phyloP scores from a whole-genome alignment of 371 early-diverging fungal genomes.

The Apophysomyces sp. region DNA sequence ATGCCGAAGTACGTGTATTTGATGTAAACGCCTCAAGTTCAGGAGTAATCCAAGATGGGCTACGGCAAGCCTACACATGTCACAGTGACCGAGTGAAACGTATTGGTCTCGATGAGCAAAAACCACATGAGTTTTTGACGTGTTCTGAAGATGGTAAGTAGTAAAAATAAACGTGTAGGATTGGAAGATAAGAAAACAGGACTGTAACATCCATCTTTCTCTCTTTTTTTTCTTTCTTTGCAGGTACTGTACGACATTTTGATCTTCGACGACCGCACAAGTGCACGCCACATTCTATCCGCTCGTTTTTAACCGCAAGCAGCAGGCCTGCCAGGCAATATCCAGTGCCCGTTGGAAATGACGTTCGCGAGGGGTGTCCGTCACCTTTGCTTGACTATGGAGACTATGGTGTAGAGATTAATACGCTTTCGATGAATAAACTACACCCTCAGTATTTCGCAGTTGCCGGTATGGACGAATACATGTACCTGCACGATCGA shows the following conservation, averaged over 20 bases:
- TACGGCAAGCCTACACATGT: conserved; percentile 47
- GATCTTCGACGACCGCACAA: conserved; percentile 55
- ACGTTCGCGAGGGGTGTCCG: conserved; percentile 29
- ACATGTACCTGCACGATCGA: conserved; percentile 63
- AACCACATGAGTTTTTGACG: conserved; percentile 54
- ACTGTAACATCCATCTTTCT: no score
- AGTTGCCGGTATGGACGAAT: conserved; percentile 57
- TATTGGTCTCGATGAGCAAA: conserved; percentile 43
- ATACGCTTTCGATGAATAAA: conserved; percentile 51
- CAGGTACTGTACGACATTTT: conserved; percentile 63
- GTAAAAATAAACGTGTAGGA: no score
- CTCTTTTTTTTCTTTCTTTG: background rate
- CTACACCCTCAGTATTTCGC: conserved; percentile 57
- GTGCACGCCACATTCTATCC: conserved; percentile 28
- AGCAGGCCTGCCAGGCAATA: conserved; percentile 19
- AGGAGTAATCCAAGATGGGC: conserved; percentile 4
- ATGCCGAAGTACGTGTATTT: conserved; percentile 65
- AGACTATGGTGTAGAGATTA: conserved; percentile 47
- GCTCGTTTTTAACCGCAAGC: conserved; percentile 23
- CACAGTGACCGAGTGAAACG: conserved; percentile 59
- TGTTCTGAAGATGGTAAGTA: conserved; percentile 69
- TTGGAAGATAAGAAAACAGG: background rate
- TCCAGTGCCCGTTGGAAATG: conserved; percentile 11
- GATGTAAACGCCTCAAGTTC: conserved; percentile 37
- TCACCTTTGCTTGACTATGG: conserved; percentile 53